A percentile compares a stretch with the other conserved stretches of the same genome.
phyloP scores from a whole-genome alignment of 1,284 basidiomycete genomes.

The Ustilago trichophora region DNA sequence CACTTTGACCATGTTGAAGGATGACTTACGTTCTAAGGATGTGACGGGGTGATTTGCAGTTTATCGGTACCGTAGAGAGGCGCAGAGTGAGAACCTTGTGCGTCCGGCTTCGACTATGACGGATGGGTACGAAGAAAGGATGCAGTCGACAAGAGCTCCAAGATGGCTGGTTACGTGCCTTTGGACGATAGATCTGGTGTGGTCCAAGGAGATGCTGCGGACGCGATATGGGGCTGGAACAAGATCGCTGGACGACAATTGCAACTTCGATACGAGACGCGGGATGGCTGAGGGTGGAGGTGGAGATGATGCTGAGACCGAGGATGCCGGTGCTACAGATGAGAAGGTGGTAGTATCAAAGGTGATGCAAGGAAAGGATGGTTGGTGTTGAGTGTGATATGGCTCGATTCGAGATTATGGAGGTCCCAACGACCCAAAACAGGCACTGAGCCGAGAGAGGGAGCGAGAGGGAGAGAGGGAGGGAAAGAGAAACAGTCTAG shows the following conservation, averaged over 20 bases:
- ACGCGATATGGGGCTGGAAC: neutral
- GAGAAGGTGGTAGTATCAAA: neutral
- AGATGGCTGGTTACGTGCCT: too few species aligned
- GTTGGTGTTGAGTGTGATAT: neutral
- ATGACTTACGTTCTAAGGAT: neutral
- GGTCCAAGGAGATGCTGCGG: neutral
- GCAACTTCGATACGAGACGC: neutral
- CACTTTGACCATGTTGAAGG: neutral
- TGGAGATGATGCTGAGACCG: neutral
- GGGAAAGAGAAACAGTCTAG: neutral
- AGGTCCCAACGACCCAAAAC: neutral
- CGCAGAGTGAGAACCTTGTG: too few species aligned
- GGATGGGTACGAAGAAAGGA: neutral
- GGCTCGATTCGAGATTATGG: neutral
- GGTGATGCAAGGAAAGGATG: neutral
- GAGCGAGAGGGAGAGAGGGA: neutral
- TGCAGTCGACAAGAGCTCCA: neutral
- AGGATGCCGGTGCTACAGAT: neutral
- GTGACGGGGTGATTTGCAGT: neutral
- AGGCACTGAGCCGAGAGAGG: slow-evolving; percentile 1
- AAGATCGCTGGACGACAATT: neutral
- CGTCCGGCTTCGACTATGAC: neutral
- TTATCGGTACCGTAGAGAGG: too few species aligned
- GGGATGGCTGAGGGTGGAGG: neutral
- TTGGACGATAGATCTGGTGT: neutral